phyloP scores from a whole-genome alignment of 106 monocot species.

The Agapanthus africanus region DNA sequence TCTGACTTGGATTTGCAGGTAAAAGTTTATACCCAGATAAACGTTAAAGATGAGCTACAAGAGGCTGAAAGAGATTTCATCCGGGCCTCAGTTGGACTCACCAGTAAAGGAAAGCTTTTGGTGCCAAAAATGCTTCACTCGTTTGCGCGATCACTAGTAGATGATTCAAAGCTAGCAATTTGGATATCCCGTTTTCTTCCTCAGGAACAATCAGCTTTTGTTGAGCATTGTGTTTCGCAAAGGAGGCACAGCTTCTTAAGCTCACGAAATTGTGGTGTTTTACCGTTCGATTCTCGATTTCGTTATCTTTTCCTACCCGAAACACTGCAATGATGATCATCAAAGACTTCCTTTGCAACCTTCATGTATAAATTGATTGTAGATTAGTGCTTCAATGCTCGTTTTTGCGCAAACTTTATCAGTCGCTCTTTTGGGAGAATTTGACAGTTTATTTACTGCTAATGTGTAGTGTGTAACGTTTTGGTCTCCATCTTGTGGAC shows the following conservation, averaged over 20 bases:
- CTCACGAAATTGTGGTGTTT: slow-evolving; percentile 26
- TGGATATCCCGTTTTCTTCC: slow-evolving; percentile 53
- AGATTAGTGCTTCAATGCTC: too few relatives aligned
- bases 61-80: slow-evolving; percentile 56
- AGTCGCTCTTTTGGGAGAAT: too few relatives aligned
- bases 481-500: too few relatives aligned
- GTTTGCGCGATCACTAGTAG: slow-evolving; percentile 35
- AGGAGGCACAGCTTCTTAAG: slow-evolving; percentile 32
- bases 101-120: slow-evolving; percentile 73
- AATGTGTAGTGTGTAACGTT: too few relatives aligned
- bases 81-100: slow-evolving; percentile 51
- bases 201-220: slow-evolving; percentile 38
- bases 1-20: slow-evolving; percentile 50
- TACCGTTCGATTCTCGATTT: slow-evolving; percentile 69
- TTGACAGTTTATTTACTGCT: too few relatives aligned
- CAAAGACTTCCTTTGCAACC: too few relatives aligned
- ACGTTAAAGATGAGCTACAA: slow-evolving; percentile 62
- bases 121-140: slow-evolving; percentile 72
- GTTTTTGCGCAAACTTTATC: too few relatives aligned
- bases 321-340: slow-evolving; percentile 15
- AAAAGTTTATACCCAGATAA: slow-evolving; percentile 44
- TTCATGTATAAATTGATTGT: too few relatives aligned
- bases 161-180: slow-evolving; percentile 31
- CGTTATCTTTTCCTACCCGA: slow-evolving; percentile 83
- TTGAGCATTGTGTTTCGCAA: slow-evolving; percentile 32